Evolutionary conservation across 2,329 filamentous ascomycete species (phyloP).

Genomic region (Teratosphaeria viscida): DNA sequence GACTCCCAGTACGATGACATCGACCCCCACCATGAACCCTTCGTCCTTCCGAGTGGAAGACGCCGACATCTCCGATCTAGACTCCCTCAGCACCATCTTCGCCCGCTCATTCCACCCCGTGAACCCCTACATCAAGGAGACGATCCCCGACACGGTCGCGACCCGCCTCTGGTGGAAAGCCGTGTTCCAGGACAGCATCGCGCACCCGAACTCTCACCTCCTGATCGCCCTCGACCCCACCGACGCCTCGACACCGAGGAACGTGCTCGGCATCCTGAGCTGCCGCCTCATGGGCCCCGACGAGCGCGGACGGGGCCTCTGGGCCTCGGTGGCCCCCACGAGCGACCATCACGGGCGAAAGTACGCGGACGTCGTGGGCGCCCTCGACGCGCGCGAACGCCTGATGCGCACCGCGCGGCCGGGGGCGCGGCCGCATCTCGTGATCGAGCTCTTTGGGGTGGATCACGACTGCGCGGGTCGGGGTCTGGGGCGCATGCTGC

Average conservation of each 20-base stretch:
- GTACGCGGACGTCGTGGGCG: constrained; percentile 5
- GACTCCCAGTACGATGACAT: neutral
- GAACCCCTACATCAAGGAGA: constrained; percentile 13
- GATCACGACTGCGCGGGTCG: constrained; percentile 13
- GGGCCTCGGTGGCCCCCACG: constrained; percentile 5
- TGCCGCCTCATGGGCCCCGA: constrained; percentile 8
- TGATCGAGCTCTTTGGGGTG: constrained; percentile 17
- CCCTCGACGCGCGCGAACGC: neutral
- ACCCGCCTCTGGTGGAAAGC: constrained; percentile 12
- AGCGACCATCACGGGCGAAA: constrained; percentile 11
- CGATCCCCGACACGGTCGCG: constrained; percentile 14
- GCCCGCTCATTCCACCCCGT: constrained; percentile 17
- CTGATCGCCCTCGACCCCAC: constrained; percentile 7
- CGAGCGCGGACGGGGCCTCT: constrained; percentile 8
- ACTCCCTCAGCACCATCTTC: constrained; percentile 17
- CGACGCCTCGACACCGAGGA: neutral
- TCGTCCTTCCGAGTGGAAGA: neutral
- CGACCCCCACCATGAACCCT: neutral
- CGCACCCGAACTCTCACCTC: constrained; percentile 6
- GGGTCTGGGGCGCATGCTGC: constrained; percentile 11
- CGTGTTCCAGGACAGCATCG: constrained; percentile 13
- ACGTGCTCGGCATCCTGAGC: constrained; percentile 9
- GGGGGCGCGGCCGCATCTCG: constrained; percentile 4
- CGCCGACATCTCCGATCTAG: neutral
- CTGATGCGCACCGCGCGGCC: constrained; percentile 3